These are phyloP conservation scores for Tetrapisispora nanseiensis DNA, from an alignment of 805 yeast species.

Conservation along the genomic window DNA sequence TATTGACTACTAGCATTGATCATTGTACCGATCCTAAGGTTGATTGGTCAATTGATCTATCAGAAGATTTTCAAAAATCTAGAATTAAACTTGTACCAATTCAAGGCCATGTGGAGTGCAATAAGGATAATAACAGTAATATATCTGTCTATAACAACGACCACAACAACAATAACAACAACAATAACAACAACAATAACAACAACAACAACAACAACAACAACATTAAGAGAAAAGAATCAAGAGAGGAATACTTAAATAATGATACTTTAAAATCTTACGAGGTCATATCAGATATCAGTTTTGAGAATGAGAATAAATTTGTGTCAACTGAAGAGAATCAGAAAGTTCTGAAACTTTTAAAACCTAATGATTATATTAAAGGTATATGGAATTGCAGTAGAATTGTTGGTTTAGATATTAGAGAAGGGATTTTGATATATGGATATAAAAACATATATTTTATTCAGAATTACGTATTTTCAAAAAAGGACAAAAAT, in stretches of 20 bases:
- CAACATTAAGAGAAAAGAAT: conserved; percentile 4
- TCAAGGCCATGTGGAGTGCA: no score
- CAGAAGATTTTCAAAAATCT: conserved; percentile 63
- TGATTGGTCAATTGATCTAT: conserved; percentile 48
- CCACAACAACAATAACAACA: no score
- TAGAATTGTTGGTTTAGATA: conserved; percentile 64
- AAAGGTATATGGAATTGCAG: conserved; percentile 67
- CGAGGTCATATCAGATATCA: conserved; percentile 39
- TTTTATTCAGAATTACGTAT: conserved; percentile 58
- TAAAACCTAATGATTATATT: conserved; percentile 62
- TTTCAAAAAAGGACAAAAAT: conserved; percentile 37
- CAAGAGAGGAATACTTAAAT: conserved; percentile 8
- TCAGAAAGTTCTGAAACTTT: conserved; percentile 59
- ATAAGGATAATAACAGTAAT: no score
- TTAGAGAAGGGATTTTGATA: conserved; percentile 65
- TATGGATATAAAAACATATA: conserved; percentile 58
- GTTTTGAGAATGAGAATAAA: conserved; percentile 25
- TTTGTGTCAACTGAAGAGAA: conserved; percentile 48
- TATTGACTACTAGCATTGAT: conserved; percentile 35
- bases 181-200: no score
- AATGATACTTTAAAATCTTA: conserved; percentile 24
- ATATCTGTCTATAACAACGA: no score
- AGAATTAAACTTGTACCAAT: conserved; percentile 45
- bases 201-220: no score
- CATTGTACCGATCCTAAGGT: conserved; percentile 22